Evolutionary conservation across 2,329 filamentous ascomycete species (phyloP).

Genomic region (Orbilia ellipsospora): DNA sequence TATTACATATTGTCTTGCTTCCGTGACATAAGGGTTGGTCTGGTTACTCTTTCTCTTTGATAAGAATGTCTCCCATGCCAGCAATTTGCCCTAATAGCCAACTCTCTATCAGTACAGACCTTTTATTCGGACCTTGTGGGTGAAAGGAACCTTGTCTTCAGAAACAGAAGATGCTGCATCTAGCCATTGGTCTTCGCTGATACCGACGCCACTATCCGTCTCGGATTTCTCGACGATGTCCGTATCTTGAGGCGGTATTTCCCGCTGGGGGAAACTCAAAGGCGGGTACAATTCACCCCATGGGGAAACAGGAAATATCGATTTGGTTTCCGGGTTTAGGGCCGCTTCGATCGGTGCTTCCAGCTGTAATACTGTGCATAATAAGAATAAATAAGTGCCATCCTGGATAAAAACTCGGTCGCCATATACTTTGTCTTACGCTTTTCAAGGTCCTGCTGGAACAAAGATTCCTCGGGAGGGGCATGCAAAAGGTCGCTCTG

Average conservation of each 20-base stretch:
- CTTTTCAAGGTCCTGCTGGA: constrained; percentile 42
- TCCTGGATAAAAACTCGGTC: no score
- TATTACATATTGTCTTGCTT: constrained; percentile 74
- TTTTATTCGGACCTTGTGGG: neutral
- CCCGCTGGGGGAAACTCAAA: constrained; percentile 6
- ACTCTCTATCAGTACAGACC: constrained; percentile 2
- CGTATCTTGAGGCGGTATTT: constrained; percentile 8
- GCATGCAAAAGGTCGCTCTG: constrained; percentile 34
- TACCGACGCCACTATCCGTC: constrained; percentile 39
- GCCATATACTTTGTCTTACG: constrained; percentile 11
- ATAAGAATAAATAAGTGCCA: constrained; percentile 4
- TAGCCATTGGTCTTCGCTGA: constrained; percentile 43
- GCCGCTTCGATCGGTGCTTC: constrained; percentile 32
- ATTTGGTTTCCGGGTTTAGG: constrained; percentile 32
- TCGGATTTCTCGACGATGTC: constrained; percentile 22
- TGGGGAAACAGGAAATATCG: constrained; percentile 36
- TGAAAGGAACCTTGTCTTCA: constrained; percentile 36
- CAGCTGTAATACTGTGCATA: constrained; percentile 31
- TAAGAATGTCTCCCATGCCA: constrained; percentile 77
- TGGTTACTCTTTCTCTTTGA: constrained; percentile 62
- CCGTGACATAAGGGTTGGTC: constrained; percentile 71
- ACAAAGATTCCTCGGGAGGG: constrained; percentile 42
- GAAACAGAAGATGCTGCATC: constrained; percentile 30
- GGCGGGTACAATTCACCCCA: constrained; percentile 47
- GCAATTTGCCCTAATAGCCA: constrained; percentile 64